Evolutionary conservation across 495 filamentous ascomycete genomes (phyloP), one percentile per base, ranked within the genome.

Genomic region (Penicillium dipodomyicola): DNA sequence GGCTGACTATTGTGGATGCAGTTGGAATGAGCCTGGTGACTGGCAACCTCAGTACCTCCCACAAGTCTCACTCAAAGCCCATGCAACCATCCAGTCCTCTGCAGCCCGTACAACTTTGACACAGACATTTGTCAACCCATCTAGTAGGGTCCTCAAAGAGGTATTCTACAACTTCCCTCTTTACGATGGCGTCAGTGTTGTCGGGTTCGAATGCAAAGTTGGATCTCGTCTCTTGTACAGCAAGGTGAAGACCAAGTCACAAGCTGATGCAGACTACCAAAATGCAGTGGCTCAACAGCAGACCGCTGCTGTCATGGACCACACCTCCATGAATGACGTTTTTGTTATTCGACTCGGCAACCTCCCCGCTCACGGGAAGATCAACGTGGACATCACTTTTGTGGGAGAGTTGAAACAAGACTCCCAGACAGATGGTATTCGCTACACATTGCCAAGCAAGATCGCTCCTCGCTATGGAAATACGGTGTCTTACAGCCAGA

Each of bases 141-240:
- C 47, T 1, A 14, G 40, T 11, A 15, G 17, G 6, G 32, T 37
- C 25, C 17, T 63, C 5, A 10, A 57, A 17, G 60, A 65, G 42
- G 50, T 52, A 5, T 52, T 20, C 2, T 65, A 65, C 47, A 40
- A 15, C 0, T 65, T 63, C 2, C 63, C 63, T 37, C 59, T 65
- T 12, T 65, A 59, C 17, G 58, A 67, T 58, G 58, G 64, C 29
- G 46, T 57, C 8, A 64, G 55, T 47, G 53, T 64, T 22, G 59
- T 65, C 10, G 52, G 53, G 0, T 62, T 64, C 15, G 15, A 58
- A 19, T 61, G 64, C 25, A 51, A 22, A 3, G 53, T 65, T 7
- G 60, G 60, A 22, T 22, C 27, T 9, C 52, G 56, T 7, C 23
- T 59, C 9, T 50, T 65, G 4, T 53, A 57, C 29, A 57, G 63